Evolutionary conservation across 148 eudicot species (phyloP).

Genomic region (Rhododendron henanense): DNA sequence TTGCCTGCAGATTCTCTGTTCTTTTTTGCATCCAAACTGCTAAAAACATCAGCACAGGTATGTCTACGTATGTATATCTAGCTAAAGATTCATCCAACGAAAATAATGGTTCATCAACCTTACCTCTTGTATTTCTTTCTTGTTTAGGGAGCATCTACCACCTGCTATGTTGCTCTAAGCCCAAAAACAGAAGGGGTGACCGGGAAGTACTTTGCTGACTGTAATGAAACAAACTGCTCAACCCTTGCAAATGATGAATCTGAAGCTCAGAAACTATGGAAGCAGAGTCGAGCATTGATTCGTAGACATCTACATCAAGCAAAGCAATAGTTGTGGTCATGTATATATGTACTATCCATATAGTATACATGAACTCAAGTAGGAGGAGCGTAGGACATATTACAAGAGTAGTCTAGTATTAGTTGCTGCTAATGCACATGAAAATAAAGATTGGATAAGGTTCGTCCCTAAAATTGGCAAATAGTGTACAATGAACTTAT

Average conservation of each 20-base stretch:
- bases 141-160: constrained; percentile 83
- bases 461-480: not conserved
- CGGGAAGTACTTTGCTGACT: constrained; percentile 84
- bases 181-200: constrained; percentile 41
- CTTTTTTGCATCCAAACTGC: constrained; percentile 83
- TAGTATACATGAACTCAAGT: not conserved
- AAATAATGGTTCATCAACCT: not conserved
- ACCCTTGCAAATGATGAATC: constrained; percentile 49
- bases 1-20: constrained; percentile 70
- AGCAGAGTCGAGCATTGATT: constrained; percentile 49
- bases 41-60: constrained; percentile 89
- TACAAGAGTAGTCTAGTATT: not conserved
- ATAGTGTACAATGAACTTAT: not conserved
- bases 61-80: constrained; percentile 14
- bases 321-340: not conserved
- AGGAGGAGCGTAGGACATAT: not conserved
- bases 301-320: constrained; percentile 29
- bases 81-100: not conserved
- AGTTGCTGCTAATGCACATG: not conserved
- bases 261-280: constrained; percentile 55
- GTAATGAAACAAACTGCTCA: constrained; percentile 66
- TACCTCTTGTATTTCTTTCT: not conserved
- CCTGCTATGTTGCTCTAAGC: constrained; percentile 79
- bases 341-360: not conserved
- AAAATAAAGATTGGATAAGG: not conserved